Conservation (phyloP, 208 protist genomes). For the Crithidia expoeki region DNA sequence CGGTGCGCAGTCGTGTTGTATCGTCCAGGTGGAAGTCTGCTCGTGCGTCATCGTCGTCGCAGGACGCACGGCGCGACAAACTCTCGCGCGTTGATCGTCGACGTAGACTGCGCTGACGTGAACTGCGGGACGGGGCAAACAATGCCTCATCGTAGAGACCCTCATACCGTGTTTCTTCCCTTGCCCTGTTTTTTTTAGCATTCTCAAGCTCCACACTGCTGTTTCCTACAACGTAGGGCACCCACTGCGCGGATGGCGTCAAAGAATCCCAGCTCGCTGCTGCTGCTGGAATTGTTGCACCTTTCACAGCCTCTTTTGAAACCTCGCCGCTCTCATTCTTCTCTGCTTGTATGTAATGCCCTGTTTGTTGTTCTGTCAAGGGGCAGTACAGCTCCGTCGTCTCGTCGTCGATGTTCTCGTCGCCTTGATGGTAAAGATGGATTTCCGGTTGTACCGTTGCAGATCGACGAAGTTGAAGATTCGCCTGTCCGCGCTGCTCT, state of each 20-base stretch:
- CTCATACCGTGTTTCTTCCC: not conserved
- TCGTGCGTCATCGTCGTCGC: not conserved
- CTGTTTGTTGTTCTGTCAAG: not conserved
- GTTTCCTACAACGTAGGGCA: slow-evolving; percentile 12
- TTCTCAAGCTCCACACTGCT: not conserved
- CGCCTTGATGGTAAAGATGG: slow-evolving; percentile 4
- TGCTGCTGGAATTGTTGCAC: not conserved
- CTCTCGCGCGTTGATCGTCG: not conserved
- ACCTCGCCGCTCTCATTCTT: not conserved
- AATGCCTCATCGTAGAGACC: slow-evolving; percentile 15
- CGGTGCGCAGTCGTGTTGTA: slow-evolving; percentile 10
- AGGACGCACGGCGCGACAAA: not conserved
- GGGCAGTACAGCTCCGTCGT: not conserved
- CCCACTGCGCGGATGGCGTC: slow-evolving; percentile 19
- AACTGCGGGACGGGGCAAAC: not conserved
- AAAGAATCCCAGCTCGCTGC: not conserved
- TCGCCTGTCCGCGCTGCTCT: slow-evolving; percentile 3
- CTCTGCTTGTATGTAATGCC: slow-evolving; percentile 1
- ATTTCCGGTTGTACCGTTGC: not conserved
- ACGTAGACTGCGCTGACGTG: not conserved
- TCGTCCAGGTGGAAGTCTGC: not conserved
- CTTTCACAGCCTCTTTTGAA: not conserved
- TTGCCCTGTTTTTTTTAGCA: not conserved
- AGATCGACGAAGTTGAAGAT: not conserved
- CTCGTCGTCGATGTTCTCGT: too few relatives aligned